A percentile compares a stretch with the other conserved stretches of the same genome.
Conservation (phyloP, 768 basidiomycete genomes). For the Mrakia gelida region DNA sequence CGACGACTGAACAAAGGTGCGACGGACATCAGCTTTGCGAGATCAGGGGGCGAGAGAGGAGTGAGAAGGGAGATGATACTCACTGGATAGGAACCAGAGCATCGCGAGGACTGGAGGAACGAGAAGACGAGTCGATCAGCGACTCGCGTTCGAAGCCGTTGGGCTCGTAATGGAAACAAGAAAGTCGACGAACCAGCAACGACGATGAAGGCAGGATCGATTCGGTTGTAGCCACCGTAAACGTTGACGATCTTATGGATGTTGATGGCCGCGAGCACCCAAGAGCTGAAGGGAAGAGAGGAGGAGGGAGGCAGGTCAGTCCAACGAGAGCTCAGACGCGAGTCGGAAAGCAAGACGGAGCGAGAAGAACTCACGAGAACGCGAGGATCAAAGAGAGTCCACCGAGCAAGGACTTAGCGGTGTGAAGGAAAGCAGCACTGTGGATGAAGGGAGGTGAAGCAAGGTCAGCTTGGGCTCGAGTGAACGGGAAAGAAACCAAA, state of each 20-base stretch:
- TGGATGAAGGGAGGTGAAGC: background rate
- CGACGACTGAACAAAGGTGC: background rate
- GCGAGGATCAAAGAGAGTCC: background rate
- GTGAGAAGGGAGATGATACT: background rate
- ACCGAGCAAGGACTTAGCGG: background rate
- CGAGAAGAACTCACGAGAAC: background rate
- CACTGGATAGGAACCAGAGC: conserved; percentile 6
- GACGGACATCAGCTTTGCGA: background rate
- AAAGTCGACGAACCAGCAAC: background rate
- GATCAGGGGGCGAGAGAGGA: background rate
- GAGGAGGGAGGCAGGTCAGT: background rate
- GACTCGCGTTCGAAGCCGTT: too few species aligned
- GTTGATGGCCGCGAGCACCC: conserved; percentile 7
- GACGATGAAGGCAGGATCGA: background rate
- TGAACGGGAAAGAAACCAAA: background rate
- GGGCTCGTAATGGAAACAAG: background rate
- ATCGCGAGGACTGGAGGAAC: background rate
- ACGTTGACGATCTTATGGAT: background rate
- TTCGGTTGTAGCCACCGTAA: background rate
- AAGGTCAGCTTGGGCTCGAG: background rate
- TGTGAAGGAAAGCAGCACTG: background rate
- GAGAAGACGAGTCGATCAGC: background rate
- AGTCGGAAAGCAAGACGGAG: background rate
- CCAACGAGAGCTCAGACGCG: background rate
- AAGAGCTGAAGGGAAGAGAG: background rate